A percentile compares a stretch with the other conserved stretches of the same genome.
Evolutionary conservation across 306 rosid genomes (phyloP).

Genomic region (Cicer cuneatum): DNA sequence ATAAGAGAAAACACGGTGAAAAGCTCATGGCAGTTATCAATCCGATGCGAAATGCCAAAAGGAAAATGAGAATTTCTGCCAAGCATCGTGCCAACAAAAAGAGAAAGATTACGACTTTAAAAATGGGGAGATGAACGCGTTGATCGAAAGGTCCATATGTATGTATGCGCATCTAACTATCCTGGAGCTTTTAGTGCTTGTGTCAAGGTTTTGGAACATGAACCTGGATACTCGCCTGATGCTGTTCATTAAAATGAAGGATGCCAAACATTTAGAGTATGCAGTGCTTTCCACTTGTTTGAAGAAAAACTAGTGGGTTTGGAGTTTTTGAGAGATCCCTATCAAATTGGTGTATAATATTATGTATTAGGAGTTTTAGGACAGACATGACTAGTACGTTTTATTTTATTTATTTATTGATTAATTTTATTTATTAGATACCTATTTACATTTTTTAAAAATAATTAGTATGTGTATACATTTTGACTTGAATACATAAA

Average conservation of each 20-base stretch:
- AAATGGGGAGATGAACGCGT: slow-evolving; percentile 63
- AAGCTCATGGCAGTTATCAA: slow-evolving; percentile 84
- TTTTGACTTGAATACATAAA: no score
- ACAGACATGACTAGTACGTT: not conserved
- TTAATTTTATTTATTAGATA: no score
- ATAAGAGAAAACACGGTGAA: slow-evolving; percentile 78
- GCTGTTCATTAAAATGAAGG: not conserved
- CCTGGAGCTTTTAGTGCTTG: not conserved
- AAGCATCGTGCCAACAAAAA: slow-evolving; percentile 82
- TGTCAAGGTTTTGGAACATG: slow-evolving; percentile 7
- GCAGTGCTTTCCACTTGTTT: slow-evolving; percentile 16
- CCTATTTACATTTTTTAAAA: no score
- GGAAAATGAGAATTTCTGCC: slow-evolving; percentile 71
- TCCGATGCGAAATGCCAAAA: slow-evolving; percentile 79
- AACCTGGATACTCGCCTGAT: not conserved
- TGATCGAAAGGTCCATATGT: slow-evolving; percentile 29
- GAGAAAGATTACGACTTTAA: slow-evolving; percentile 68
- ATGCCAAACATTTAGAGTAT: not conserved
- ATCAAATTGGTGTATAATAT: not conserved
- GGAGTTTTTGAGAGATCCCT: not conserved
- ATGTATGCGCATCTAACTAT: slow-evolving; percentile 2
- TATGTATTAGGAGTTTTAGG: not conserved
- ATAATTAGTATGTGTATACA: no score
- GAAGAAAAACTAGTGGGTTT: slow-evolving; percentile 16
- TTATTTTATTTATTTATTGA: no score